Evolutionary conservation across 2,329 filamentous ascomycete genomes (phyloP).

Genomic region (Sordariomycetes sp.): DNA sequence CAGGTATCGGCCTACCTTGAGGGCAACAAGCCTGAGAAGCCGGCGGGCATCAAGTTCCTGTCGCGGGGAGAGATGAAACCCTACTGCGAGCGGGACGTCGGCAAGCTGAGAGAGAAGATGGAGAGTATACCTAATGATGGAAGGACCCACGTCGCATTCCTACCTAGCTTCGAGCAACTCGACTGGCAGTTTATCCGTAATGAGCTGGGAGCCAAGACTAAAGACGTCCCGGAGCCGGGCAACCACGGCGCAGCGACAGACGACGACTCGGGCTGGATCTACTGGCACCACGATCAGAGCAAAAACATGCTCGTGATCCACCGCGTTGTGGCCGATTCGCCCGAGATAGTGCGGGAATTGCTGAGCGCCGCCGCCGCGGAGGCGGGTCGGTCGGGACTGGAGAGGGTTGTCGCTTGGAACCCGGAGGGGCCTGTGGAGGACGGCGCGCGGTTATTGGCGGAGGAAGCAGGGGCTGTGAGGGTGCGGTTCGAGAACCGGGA

Average conservation of each 20-base stretch:
- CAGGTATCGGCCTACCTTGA: slow-evolving; percentile 21
- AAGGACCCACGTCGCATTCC: slow-evolving; percentile 20
- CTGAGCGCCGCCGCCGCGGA: slow-evolving; percentile 19
- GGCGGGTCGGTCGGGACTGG: slow-evolving; percentile 17
- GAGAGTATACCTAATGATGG: slow-evolving; percentile 11
- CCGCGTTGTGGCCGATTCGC: slow-evolving; percentile 7
- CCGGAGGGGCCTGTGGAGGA: slow-evolving; percentile 15
- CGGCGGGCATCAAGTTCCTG: slow-evolving; percentile 13
- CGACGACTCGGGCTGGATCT: slow-evolving; percentile 16
- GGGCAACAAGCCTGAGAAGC: slow-evolving; percentile 8
- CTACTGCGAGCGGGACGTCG: slow-evolving; percentile 16
- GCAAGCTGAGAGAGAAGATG: slow-evolving; percentile 14
- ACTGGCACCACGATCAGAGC: slow-evolving; percentile 24
- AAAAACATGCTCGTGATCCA: neutral
- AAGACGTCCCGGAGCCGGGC: slow-evolving; percentile 10
- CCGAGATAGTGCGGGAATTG: slow-evolving; percentile 14
- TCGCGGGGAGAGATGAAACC: slow-evolving; percentile 11
- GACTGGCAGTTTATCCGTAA: slow-evolving; percentile 21
- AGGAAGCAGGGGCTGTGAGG: slow-evolving; percentile 24
- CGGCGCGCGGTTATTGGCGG: slow-evolving; percentile 17
- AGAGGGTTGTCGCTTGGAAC: slow-evolving; percentile 20
- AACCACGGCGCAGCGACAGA: slow-evolving; percentile 14
- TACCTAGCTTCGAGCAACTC: slow-evolving; percentile 17
- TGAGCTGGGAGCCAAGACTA: slow-evolving; percentile 13
- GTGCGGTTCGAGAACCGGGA: slow-evolving; percentile 18